These are phyloP conservation scores for Peziza echinospora DNA, from an alignment of 495 filamentous ascomycete species.

Conservation along the genomic window DNA sequence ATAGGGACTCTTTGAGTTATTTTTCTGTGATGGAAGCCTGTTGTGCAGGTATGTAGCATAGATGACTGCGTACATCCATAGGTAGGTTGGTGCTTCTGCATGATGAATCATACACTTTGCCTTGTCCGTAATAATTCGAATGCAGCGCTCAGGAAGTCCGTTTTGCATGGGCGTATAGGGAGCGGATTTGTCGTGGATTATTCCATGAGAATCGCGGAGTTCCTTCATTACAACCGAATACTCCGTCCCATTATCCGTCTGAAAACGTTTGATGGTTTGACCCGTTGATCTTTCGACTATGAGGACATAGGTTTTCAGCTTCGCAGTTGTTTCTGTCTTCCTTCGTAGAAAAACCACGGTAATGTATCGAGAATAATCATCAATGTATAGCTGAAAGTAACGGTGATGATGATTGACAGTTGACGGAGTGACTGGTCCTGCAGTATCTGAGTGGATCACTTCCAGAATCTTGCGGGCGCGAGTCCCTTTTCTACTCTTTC, in stretches of 20 bases:
- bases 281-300: neutral
- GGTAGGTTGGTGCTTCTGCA: too few relatives aligned
- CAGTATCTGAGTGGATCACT: neutral
- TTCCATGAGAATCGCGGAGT: too few relatives aligned
- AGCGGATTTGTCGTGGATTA: too few relatives aligned
- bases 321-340: neutral
- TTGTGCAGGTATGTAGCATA: too few relatives aligned
- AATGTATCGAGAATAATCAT: neutral
- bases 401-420: neutral
- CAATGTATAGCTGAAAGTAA: neutral
- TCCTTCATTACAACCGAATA: too few relatives aligned
- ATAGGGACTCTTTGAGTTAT: too few relatives aligned
- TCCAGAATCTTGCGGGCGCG: neutral
- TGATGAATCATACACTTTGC: too few relatives aligned
- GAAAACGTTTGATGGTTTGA: neutral
- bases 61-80: too few relatives aligned
- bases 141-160: too few relatives aligned
- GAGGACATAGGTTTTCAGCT: neutral
- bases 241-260: neutral
- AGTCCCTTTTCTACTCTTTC: neutral
- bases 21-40: too few relatives aligned
- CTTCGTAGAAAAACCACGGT: neutral
- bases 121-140: too few relatives aligned
- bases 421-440: neutral
- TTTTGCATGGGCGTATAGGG: too few relatives aligned